Evolutionary conservation across 345 rosid species (phyloP), one percentile per base, ranked within the genome.

Genomic region (Ceriops decandra): DNA sequence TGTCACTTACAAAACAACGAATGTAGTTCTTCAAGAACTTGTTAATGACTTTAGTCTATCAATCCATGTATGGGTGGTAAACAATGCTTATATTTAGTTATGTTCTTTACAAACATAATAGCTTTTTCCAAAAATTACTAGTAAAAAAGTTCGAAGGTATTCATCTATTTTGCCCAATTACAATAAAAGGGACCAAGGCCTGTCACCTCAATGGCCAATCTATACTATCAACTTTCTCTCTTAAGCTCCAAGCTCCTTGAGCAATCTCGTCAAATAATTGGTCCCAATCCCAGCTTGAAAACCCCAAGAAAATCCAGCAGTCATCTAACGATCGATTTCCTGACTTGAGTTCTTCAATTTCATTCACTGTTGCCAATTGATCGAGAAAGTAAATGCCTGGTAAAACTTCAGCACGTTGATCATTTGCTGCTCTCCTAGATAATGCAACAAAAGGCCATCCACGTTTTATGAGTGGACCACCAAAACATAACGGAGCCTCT

Each of bases 291-390:
- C 99, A 95, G 72, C 85, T 79, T 0, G 96, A 80, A 68, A 80
- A 84, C 10, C 99, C 99, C 76, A 91, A 68, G 88, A 95, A 95
- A 76, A 95, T 91, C 95, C 96, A 95, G 73, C 86, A 90, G 38
- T 85, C 86, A 5, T 66, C n/a, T 1, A 85, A 53, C 7, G 83
- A 81, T 28, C 72, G 72, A 54, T 73, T 83, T 72, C 85, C 85
- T 5, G 80, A 73, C 73, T 76, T 86, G 20, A 88, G 63, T 66
- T 74, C 85, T 68, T 87, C 74, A 36, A 90, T 82, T 68, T 72
- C 82, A 32, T 62, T 28, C 6, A 83, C 20, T 5, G 90, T 84
- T 0, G 88, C 87, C 4, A 63, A 36, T 66, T 88, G 95, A 71
- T 90, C 91, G 1, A 95, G 83, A 71, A 88, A 89, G 86, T 84